These are phyloP conservation scores for Hypoxylon sp. DNA, from an alignment of 2,329 filamentous ascomycete genomes.

Conservation along the genomic window DNA sequence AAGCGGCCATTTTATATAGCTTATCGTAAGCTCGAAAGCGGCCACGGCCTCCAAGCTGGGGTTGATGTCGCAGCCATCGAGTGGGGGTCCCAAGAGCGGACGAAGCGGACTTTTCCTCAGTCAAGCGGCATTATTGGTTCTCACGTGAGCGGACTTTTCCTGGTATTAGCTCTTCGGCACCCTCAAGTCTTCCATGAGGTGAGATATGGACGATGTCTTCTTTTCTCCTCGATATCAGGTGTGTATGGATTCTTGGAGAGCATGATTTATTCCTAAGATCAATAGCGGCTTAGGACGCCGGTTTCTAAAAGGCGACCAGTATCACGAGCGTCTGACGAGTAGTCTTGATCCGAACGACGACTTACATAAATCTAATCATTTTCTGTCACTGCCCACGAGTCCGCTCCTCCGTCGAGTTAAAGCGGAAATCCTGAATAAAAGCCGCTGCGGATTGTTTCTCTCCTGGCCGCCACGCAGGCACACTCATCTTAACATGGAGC, in stretches of 20 bases:
- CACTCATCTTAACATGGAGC: slow-evolving; percentile 12
- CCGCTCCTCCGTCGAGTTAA: background rate
- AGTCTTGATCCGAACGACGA: background rate
- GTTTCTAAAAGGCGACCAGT: no score
- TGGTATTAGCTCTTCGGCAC: background rate
- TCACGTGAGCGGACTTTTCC: slow-evolving; percentile 31
- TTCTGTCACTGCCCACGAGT: background rate
- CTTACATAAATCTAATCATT: background rate
- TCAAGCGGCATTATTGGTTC: slow-evolving; percentile 7
- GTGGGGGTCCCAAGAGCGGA: slow-evolving; percentile 23
- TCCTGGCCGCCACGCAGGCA: background rate
- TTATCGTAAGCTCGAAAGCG: background rate
- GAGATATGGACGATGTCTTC: background rate
- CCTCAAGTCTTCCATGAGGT: background rate
- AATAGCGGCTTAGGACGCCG: no score
- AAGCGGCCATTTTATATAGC: no score
- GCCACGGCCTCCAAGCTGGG: background rate
- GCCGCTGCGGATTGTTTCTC: background rate
- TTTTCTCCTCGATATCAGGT: no score
- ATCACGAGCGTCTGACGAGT: background rate
- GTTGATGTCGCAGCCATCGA: slow-evolving; percentile 10
- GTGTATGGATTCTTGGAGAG: no score
- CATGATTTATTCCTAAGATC: no score
- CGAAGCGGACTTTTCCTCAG: slow-evolving; percentile 20
- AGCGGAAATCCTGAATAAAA: background rate